A percentile compares a stretch with the other conserved stretches of the same genome.
phyloP scores from a whole-genome alignment of 345 rosid species.

The Brassica nigra region DNA sequence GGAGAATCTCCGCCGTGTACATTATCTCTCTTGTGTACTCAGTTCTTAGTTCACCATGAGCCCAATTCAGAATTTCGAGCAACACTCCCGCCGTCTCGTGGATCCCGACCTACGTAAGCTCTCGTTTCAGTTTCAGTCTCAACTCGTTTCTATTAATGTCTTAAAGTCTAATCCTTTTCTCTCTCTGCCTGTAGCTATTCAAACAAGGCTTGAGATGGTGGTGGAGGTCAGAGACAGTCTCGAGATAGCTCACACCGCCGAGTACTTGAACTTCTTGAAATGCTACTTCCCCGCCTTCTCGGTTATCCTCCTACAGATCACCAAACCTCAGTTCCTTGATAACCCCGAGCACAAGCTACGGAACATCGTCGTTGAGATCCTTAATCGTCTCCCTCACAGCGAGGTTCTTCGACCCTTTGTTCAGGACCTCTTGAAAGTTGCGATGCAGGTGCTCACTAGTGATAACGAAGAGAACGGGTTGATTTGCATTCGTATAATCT shows the following conservation, averaged over 20 bases:
- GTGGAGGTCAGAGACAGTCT: conserved; percentile 97
- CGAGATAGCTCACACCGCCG: conserved; percentile 97
- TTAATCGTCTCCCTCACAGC: conserved; percentile 92
- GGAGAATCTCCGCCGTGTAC: neutral
- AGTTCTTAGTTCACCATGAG: conserved; percentile 52
- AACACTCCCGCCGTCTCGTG: conserved; percentile 78
- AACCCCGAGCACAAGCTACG: conserved; percentile 90
- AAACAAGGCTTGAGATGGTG: conserved; percentile 80
- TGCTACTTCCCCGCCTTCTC: conserved; percentile 96
- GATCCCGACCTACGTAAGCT: conserved; percentile 72
- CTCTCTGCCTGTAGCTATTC: conserved; percentile 56
- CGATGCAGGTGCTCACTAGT: conserved; percentile 93
- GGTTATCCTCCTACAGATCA: conserved; percentile 64
- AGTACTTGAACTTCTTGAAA: conserved; percentile 87
- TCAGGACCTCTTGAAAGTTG: conserved; percentile 92
- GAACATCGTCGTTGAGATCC: conserved; percentile 89
- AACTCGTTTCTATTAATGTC: neutral
- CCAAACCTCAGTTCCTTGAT: conserved; percentile 81
- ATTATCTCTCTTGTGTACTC: neutral
- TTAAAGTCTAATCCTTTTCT: neutral
- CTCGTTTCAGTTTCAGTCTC: neutral
- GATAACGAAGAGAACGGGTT: conserved; percentile 98
- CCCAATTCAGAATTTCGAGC: conserved; percentile 95
- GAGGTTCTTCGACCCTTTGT: conserved; percentile 99
- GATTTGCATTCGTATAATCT: conserved; percentile 91